A percentile compares a stretch with the other conserved stretches of the same genome.
These are phyloP conservation scores for Cutaneotrichosporon spelunceum DNA, from an alignment of 1,284 basidiomycete genomes.

Conservation along the genomic window DNA sequence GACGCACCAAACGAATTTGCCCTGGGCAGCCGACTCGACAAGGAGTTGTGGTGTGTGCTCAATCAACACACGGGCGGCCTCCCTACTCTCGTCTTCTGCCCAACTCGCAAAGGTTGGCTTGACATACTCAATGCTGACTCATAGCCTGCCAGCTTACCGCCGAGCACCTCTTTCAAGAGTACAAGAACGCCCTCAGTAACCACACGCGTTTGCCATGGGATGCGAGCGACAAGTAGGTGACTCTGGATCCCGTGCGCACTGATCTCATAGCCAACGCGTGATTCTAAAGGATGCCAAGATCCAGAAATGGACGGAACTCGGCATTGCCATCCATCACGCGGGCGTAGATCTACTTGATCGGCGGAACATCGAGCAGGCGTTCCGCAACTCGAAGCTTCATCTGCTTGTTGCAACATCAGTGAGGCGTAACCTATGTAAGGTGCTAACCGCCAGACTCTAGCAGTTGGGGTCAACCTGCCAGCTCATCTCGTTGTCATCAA, in stretches of 20 bases:
- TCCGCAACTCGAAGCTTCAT: constrained; percentile 48
- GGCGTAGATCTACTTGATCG: constrained; percentile 54
- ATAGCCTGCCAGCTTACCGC: constrained; percentile 58
- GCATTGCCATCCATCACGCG: constrained; percentile 57
- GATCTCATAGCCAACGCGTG: constrained; percentile 14
- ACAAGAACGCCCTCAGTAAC: constrained; percentile 58
- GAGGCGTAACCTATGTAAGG: constrained; percentile 1
- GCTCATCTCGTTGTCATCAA: constrained; percentile 53
- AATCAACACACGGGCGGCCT: constrained; percentile 68
- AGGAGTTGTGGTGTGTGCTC: constrained; percentile 67
- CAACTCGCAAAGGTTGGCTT: constrained; percentile 77
- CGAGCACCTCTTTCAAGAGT: constrained; percentile 68
- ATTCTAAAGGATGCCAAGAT: constrained; percentile 37
- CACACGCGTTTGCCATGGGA: constrained; percentile 64
- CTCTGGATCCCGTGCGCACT: not conserved
- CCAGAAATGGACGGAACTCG: constrained; percentile 35
- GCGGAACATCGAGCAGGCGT: constrained; percentile 52
- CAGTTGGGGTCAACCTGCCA: constrained; percentile 57
- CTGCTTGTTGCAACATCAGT: constrained; percentile 52
- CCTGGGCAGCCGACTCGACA: constrained; percentile 70
- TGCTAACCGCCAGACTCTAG: constrained; percentile 47
- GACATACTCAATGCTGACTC: constrained; percentile 4
- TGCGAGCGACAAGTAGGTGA: constrained; percentile 56
- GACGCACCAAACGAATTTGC: constrained; percentile 71
- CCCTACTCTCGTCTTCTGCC: constrained; percentile 78